Evolutionary conservation across 306 rosid species (phyloP), one percentile per base, ranked within the genome.

Genomic region (Lathyrus sativus): DNA sequence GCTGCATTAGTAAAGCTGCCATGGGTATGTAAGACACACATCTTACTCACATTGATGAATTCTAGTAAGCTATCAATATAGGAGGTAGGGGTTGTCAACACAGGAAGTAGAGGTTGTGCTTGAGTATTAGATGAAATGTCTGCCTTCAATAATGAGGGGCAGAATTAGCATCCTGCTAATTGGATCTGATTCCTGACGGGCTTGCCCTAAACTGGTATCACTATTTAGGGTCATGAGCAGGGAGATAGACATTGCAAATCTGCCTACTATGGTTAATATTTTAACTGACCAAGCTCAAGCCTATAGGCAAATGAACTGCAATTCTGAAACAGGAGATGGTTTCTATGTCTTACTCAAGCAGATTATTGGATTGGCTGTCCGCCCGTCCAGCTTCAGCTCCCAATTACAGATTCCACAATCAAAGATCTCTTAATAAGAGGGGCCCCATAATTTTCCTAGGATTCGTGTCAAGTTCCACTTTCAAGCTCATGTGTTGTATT

Each of bases 261-360:
- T 7, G 28, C 44, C 28, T 14, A 33, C 13, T 9, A 46, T 9
- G 14, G 48, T 37, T 37, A 37, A 60, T 60, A 35, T 38, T 33
- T 31, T 11, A 60, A 35, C 63, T 4, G 8, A 11, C n/a, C 28
- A 60, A 60, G 46, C 46, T 60, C 7, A 35, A 60, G 65, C 46
- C 65, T 37, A 37, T 37, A 15, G 43, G 46, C 29, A 60, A 35
- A 63, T 24, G 18, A 19, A 4, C 53, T 63, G 19, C 68, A 22
- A 63, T 18, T 62, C 35, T 3, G 68, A 22, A 42, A 22, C 19
- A 63, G 4, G 53, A 62, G 18, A 38, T 18, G 11, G 18, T 62
- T 45, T 45, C 18, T 41, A 62, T 62, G 24, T 62, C 18, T 19
- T 42, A 35, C 68, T 42, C 37, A 18, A 62, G 13, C 38, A 22